These are phyloP conservation scores for Euphorbia pulcherrima DNA, from an alignment of 345 rosid species.

Conservation along the genomic window DNA sequence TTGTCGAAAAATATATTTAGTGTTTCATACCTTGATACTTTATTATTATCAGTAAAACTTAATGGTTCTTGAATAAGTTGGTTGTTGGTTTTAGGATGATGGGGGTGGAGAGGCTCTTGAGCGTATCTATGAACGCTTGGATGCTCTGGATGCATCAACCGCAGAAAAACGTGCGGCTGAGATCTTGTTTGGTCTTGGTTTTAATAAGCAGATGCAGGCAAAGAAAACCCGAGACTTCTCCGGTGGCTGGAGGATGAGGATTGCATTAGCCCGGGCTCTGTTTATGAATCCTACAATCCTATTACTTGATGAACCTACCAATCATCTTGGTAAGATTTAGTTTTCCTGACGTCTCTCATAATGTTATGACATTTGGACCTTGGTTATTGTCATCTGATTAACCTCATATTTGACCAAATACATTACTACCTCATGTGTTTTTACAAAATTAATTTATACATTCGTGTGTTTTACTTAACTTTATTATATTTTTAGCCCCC, in stretches of 20 bases:
- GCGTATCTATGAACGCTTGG: slow-evolving; percentile 81
- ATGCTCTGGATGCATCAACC: slow-evolving; percentile 89
- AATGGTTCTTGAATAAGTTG: not conserved
- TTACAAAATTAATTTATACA: no score
- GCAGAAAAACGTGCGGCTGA: slow-evolving; percentile 99
- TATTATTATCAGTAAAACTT: not conserved
- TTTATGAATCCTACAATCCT: slow-evolving; percentile 93
- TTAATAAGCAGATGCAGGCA: slow-evolving; percentile 81
- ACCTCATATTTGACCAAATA: no score
- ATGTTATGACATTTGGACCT: not conserved
- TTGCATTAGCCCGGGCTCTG: slow-evolving; percentile 90
- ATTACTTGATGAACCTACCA: slow-evolving; percentile 95
- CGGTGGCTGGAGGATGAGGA: slow-evolving; percentile 99
- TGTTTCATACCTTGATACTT: not conserved
- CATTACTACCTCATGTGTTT: no score
- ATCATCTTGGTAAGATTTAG: slow-evolving; percentile 70
- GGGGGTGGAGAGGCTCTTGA: slow-evolving; percentile 97
- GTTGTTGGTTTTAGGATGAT: slow-evolving; percentile 53
- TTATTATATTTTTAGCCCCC: no score
- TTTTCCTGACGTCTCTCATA: not conserved
- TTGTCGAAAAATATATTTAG: not conserved
- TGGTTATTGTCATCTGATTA: no score
- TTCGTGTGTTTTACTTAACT: no score
- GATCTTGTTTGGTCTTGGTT: slow-evolving; percentile 93
- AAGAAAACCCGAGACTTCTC: slow-evolving; percentile 92